Evolutionary conservation across 2,329 filamentous ascomycete genomes (phyloP).

Genomic region (Septoria petroselini): DNA sequence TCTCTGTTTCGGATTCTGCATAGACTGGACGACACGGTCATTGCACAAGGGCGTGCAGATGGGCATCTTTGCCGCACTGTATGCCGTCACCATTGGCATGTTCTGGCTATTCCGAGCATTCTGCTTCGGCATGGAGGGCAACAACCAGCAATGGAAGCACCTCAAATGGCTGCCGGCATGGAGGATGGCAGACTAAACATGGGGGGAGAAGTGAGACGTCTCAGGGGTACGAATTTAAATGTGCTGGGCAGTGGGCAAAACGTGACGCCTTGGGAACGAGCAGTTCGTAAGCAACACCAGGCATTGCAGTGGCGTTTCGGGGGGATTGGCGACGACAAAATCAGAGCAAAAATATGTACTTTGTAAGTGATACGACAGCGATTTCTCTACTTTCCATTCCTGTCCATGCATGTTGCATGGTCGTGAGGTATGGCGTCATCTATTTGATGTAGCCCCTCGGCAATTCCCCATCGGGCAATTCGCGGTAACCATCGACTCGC

Average conservation of each 20-base stretch:
- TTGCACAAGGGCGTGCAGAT: constrained; percentile 63
- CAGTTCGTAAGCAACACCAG: constrained; percentile 8
- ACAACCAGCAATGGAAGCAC: constrained; percentile 79
- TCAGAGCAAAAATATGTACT: constrained; percentile 18
- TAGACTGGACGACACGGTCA: constrained; percentile 76
- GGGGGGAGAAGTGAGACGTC: background rate
- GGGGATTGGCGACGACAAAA: constrained; percentile 9
- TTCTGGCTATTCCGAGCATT: constrained; percentile 91
- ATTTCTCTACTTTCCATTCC: background rate
- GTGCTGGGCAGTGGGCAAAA: constrained; percentile 5
- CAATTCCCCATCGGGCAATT: background rate
- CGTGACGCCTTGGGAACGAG: background rate
- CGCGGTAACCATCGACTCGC: too few species aligned
- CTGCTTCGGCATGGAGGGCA: constrained; percentile 91
- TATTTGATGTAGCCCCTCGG: constrained; percentile 1
- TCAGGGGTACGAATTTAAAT: constrained; percentile 7
- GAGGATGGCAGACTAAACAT: constrained; percentile 59
- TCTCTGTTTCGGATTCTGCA: constrained; percentile 78
- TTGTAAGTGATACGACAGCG: constrained; percentile 14
- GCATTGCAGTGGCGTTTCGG: constrained; percentile 20
- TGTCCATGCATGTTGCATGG: too few species aligned
- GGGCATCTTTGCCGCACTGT: constrained; percentile 69
- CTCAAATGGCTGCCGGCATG: constrained; percentile 91
- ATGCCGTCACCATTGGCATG: constrained; percentile 70
- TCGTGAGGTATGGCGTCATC: too few species aligned